Evolutionary conservation across 345 rosid species (phyloP).

Genomic region (Schrenkiella parvula): DNA sequence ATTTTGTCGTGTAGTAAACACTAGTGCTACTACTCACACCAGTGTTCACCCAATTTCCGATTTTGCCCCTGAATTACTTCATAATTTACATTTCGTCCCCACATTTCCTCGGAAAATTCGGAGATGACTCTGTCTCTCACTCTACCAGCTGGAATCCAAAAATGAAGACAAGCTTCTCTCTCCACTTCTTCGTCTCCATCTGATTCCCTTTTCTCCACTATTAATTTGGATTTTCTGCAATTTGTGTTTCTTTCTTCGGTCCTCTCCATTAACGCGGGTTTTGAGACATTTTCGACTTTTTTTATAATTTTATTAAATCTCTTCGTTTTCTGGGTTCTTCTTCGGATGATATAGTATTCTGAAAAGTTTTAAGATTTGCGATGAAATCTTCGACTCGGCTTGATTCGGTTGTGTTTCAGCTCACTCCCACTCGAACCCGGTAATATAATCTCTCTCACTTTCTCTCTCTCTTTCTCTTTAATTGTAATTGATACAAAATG

Average conservation of each 20-base stretch:
- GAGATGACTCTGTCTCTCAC: conserved; percentile 3
- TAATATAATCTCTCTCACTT: conserved; percentile 14
- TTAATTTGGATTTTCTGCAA: conserved; percentile 30
- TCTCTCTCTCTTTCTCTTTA: neutral
- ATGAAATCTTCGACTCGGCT: conserved; percentile 89
- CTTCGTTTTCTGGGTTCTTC: neutral
- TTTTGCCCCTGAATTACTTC: no score
- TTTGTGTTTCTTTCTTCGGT: neutral
- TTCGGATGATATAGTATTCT: conserved; percentile 27
- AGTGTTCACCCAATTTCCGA: no score
- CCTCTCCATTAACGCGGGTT: neutral
- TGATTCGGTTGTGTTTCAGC: conserved; percentile 87
- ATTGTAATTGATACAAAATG: neutral
- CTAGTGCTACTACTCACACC: neutral
- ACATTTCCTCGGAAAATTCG: conserved; percentile 14
- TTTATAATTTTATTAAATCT: neutral
- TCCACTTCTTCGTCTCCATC: neutral
- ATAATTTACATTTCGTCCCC: neutral
- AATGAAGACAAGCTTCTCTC: conserved; percentile 16
- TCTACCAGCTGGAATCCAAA: conserved; percentile 34
- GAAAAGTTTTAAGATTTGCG: conserved; percentile 23
- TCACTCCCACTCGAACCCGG: conserved; percentile 99
- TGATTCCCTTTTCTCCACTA: conserved; percentile 1
- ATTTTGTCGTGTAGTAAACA: conserved; percentile 7
- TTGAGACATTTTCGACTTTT: neutral